Conservation (phyloP, 345 rosid genomes). For the Isatis tinctoria region DNA sequence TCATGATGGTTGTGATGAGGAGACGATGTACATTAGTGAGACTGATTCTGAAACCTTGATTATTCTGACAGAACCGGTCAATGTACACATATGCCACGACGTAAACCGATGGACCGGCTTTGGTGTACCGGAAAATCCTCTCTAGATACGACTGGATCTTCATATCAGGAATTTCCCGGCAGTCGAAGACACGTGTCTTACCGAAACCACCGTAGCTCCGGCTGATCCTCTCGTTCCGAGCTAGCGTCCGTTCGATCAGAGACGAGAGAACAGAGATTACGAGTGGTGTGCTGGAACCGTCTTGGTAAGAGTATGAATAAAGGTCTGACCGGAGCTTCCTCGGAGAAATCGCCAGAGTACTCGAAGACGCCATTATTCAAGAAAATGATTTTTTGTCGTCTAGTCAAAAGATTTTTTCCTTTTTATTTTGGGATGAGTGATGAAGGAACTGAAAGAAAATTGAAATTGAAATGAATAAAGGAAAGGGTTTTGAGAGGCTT, state of each 20-base stretch:
- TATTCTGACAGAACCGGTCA: conserved; percentile 76
- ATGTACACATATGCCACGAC: conserved; percentile 88
- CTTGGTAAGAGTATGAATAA: conserved; percentile 59
- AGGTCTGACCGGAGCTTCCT: conserved; percentile 84
- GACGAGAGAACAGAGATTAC: conserved; percentile 87
- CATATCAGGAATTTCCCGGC: conserved; percentile 78
- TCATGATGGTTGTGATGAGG: conserved; percentile 80
- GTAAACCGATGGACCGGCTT: conserved; percentile 78
- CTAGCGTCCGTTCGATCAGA: conserved; percentile 68
- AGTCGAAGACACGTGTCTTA: conserved; percentile 57
- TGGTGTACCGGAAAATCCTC: conserved; percentile 80
- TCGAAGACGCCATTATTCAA: conserved; percentile 33
- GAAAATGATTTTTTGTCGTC: conserved; percentile 2
- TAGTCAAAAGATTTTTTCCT: neutral
- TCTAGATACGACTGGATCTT: conserved; percentile 72
- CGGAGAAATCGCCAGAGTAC: conserved; percentile 59
- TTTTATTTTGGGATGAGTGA: neutral
- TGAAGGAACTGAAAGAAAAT: neutral
- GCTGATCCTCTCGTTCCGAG: conserved; percentile 63
- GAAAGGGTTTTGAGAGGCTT: conserved; percentile 1
- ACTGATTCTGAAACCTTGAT: conserved; percentile 62
- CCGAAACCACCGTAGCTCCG: conserved; percentile 37
- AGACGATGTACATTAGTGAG: conserved; percentile 73
- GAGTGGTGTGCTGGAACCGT: conserved; percentile 58
- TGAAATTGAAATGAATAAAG: conserved; percentile 7